Evolutionary conservation across 495 filamentous ascomycete species (phyloP), one percentile per base, ranked within the genome.

Genomic region (Trichoderma orchidacearum): DNA sequence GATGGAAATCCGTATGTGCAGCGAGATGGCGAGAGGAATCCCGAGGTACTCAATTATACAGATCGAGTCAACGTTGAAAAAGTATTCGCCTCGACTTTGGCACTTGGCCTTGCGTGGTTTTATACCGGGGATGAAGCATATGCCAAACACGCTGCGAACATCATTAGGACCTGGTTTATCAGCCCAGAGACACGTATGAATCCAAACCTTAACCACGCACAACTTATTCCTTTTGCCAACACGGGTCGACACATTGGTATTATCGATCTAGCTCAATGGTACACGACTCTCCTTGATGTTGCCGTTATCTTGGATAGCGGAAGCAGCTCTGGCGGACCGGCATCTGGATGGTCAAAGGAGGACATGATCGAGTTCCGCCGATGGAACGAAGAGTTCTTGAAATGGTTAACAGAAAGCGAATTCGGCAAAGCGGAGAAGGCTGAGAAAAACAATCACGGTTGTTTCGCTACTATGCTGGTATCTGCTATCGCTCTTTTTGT

Each of bases 191-290:
- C 59, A 3, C 28, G 59, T 6, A 61, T 61, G 59, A 61, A 61
- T 45, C 59, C 59, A 13, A 55, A 61, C 30, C 56, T 61, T 25
- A 61, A 61, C 32, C 56, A 61, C 59, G 59, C 59, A 1, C 59
- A 61, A 27, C 53, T 58, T 23, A 58, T 61, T n/a, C 59, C 59
- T 5, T 56, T 57, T 23, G 50, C 50, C 18, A 61, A 61, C 28
- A 61, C 56, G 6, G 59, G 59, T 41, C 56, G 59, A 3, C 50
- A 41, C 12, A 61, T 61, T 30, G 59, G 59, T 0, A 61, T 61
- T n/a, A 61, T 61, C 31, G 59, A 61, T 28, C 59, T 61, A 17
- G 58, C 59, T 18, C 59, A 61, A 23, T 54, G 56, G 45, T 61
- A 61, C 50, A 61, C 59, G 12, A 61, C 51, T 21, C 51, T 61